These are phyloP conservation scores for Calonectria leucothoes DNA, from an alignment of 2,329 filamentous ascomycete genomes.

Conservation along the genomic window DNA sequence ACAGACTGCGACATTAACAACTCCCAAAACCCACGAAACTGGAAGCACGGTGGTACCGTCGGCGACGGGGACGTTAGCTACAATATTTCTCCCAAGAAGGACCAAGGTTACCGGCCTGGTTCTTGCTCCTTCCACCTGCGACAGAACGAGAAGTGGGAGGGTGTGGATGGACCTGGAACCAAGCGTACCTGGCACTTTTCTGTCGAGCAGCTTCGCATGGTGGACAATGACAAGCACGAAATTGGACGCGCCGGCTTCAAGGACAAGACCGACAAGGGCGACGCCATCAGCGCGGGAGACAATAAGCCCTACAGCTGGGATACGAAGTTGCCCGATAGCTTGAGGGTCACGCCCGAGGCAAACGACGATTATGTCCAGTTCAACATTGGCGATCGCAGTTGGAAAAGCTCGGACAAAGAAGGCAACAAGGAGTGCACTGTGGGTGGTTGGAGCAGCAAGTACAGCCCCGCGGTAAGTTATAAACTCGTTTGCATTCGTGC, in stretches of 20 bases:
- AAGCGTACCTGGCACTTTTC: background rate
- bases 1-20: background rate
- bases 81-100: background rate
- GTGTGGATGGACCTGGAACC: background rate
- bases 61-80: background rate
- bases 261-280: background rate
- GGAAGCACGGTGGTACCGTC: background rate
- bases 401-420: background rate
- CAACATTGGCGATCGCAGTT: background rate
- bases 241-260: conserved; percentile 5
- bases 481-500: background rate
- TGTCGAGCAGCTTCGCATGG: background rate
- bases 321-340: background rate
- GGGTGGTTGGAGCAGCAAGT: background rate
- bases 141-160: background rate
- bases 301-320: background rate
- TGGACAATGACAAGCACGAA: conserved; percentile 1
- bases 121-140: conserved; percentile 4
- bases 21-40: background rate
- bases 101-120: background rate
- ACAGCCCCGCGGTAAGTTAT: background rate
- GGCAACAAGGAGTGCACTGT: background rate
- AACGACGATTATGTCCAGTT: conserved; percentile 9
- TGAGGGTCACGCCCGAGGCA: background rate
- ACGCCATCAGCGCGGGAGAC: background rate